These are phyloP conservation scores for Apiospora malaysiana DNA, from an alignment of 2,329 filamentous ascomycete species.

Conservation along the genomic window DNA sequence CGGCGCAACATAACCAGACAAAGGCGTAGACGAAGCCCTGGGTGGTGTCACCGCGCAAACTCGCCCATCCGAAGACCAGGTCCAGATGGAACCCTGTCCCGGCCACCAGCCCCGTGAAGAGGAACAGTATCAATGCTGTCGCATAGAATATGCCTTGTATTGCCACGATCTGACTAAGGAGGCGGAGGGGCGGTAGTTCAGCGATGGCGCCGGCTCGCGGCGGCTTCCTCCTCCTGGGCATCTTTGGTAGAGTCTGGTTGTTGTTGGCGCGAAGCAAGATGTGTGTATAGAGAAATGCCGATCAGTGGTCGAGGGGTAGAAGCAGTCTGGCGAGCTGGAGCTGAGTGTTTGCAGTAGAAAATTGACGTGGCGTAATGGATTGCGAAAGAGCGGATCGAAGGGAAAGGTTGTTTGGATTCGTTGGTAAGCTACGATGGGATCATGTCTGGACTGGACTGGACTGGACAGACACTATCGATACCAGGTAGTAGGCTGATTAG, in stretches of 20 bases:
- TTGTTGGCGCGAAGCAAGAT: background rate
- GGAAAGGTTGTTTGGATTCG: constrained; percentile 16
- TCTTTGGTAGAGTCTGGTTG: background rate
- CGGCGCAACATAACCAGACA: constrained; percentile 60
- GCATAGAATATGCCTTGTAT: constrained; percentile 63
- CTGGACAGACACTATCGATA: background rate
- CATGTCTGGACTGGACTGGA: constrained; percentile 7
- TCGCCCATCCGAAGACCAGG: constrained; percentile 63
- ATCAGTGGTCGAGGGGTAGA: background rate
- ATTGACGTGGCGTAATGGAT: background rate
- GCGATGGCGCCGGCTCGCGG: constrained; percentile 65
- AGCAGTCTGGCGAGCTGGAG: background rate
- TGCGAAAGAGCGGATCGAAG: constrained; percentile 24
- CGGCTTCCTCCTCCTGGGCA: constrained; percentile 63
- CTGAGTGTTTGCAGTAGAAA: background rate
- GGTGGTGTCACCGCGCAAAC: constrained; percentile 66
- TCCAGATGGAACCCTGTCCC: constrained; percentile 59
- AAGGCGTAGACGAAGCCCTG: constrained; percentile 66
- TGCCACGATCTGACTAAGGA: constrained; percentile 63
- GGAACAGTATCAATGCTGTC: constrained; percentile 56
- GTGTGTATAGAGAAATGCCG: background rate
- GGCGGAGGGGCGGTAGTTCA: constrained; percentile 65
- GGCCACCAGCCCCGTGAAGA: constrained; percentile 65
- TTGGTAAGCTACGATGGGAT: constrained; percentile 17
- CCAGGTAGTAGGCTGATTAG: background rate